Evolutionary conservation across 495 filamentous ascomycete genomes (phyloP).

Genomic region (Tuber indicum): DNA sequence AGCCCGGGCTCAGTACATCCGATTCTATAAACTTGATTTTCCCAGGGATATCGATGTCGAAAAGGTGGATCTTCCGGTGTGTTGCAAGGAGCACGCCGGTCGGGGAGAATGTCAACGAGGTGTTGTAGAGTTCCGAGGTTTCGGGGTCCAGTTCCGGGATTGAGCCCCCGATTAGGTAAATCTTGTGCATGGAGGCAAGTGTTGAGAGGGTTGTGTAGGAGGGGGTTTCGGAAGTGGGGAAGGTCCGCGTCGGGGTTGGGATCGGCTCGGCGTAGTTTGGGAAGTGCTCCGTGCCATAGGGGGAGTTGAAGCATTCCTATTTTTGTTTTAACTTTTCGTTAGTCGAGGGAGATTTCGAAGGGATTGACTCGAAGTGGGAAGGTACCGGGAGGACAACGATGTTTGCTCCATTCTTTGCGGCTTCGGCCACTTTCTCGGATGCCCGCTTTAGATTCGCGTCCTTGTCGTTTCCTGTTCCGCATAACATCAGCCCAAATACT

Average conservation of each 20-base stretch:
- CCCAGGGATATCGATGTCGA: conserved; percentile 96
- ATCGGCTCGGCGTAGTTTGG: conserved; percentile 85
- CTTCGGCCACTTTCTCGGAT: conserved; percentile 73
- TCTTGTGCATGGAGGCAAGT: conserved; percentile 66
- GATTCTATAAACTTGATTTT: conserved; percentile 87
- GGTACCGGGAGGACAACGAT: conserved; percentile 56
- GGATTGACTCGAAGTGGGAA: neutral
- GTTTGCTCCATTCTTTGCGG: conserved; percentile 64
- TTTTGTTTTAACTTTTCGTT: conserved; percentile 46
- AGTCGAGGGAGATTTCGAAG: conserved; percentile 2
- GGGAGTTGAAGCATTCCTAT: conserved; percentile 89
- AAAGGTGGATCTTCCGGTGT: conserved; percentile 94
- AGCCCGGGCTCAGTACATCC: conserved; percentile 77
- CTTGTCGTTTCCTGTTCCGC: conserved; percentile 67
- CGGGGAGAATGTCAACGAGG: conserved; percentile 73
- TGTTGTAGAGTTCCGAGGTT: conserved; percentile 82
- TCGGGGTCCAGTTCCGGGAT: conserved; percentile 65
- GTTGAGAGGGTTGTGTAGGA: conserved; percentile 75
- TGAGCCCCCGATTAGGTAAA: conserved; percentile 82
- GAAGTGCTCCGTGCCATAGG: conserved; percentile 89
- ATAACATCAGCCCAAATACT: neutral
- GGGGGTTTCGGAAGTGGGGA: conserved; percentile 55
- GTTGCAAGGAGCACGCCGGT: conserved; percentile 68
- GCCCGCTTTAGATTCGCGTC: conserved; percentile 73
- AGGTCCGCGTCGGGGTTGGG: conserved; percentile 48